Percentiles rank a stretch among this genome's conserved stretches.
Evolutionary conservation across 352 stramenopile species (phyloP).

Genomic region (Phytophthora crassamura): DNA sequence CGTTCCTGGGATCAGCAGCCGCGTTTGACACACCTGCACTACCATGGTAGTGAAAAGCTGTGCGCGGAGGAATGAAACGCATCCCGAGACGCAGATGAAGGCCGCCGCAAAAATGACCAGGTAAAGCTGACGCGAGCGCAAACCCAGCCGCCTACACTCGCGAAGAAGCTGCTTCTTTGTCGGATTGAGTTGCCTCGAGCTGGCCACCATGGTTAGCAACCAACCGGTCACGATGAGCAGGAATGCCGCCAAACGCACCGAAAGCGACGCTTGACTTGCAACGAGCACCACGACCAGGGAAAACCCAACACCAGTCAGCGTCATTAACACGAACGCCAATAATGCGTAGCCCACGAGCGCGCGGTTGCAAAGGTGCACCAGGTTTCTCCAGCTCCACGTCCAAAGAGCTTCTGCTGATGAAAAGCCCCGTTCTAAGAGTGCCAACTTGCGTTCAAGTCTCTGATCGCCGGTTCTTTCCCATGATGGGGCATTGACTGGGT

Average conservation of each 20-base stretch:
- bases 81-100: constrained; percentile 50
- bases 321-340: constrained; percentile 35
- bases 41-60: constrained; percentile 78
- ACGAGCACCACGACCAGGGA: constrained; percentile 38
- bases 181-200: constrained; percentile 51
- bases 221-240: constrained; percentile 56
- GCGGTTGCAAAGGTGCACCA: constrained; percentile 39
- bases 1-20: constrained; percentile 40
- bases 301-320: constrained; percentile 33
- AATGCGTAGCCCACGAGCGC: constrained; percentile 37
- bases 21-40: constrained; percentile 70
- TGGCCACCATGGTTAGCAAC: constrained; percentile 49
- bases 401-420: constrained; percentile 24
- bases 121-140: constrained; percentile 45
- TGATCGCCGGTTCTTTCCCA: constrained; percentile 1
- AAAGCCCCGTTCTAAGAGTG: constrained; percentile 23
- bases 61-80: constrained; percentile 68
- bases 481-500: not conserved
- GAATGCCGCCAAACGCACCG: constrained; percentile 48
- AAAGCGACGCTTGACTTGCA: constrained; percentile 37
- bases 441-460: constrained; percentile 48
- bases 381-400: constrained; percentile 33
- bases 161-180: constrained; percentile 46
- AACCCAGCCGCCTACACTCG: constrained; percentile 39
- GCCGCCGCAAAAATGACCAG: constrained; percentile 38